Conservation (phyloP, 1,284 basidiomycete genomes). For the Mycosarcoma mackinlayi region DNA sequence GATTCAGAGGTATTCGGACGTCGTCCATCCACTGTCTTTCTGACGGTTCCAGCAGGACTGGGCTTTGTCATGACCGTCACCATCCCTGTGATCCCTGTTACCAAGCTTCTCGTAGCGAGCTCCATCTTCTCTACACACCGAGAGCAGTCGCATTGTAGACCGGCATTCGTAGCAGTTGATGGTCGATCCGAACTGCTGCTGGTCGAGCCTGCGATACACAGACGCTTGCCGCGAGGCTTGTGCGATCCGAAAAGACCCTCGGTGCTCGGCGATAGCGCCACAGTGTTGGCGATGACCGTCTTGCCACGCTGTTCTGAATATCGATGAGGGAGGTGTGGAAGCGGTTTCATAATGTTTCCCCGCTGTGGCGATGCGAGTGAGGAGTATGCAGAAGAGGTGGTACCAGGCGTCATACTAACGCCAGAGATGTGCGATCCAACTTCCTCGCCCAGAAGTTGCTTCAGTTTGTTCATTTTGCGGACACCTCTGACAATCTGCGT, state of each 20-base stretch:
- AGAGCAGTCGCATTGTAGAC: no score
- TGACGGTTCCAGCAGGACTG: background rate
- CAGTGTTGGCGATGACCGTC: background rate
- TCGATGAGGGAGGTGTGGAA: constrained; percentile 6
- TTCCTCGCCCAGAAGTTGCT: constrained; percentile 34
- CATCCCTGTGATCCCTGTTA: no score
- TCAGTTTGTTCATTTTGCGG: constrained; percentile 36
- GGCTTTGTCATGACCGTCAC: no score
- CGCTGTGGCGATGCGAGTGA: background rate
- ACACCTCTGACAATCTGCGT: constrained; percentile 30
- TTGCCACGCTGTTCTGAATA: constrained; percentile 10
- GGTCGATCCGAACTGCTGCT: no score
- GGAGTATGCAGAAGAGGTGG: background rate
- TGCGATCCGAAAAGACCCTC: constrained; percentile 15
- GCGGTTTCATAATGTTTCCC: constrained; percentile 14
- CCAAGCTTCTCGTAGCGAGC: background rate
- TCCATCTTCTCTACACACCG: no score
- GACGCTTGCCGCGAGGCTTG: constrained; percentile 10
- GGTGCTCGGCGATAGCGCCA: background rate
- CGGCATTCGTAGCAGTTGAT: no score
- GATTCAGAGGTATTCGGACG: background rate
- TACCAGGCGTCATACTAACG: no score
- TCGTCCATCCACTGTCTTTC: background rate
- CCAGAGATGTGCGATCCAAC: constrained; percentile 9
- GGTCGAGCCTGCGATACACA: no score